Conservation (phyloP, 164 flowering plant genomes). For the Houttuynia cordata region DNA sequence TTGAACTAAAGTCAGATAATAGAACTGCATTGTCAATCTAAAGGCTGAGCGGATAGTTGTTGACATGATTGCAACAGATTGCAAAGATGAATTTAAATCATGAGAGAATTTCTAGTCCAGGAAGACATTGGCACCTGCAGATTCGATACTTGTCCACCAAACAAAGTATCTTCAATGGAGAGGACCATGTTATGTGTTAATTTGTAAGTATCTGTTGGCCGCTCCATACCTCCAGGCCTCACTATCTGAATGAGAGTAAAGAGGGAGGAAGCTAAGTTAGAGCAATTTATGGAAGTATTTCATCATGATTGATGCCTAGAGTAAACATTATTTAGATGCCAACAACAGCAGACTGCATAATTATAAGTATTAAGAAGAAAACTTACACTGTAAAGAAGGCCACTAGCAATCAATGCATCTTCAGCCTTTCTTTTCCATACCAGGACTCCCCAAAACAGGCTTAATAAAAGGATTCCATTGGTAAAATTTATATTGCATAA, state of each 20-base stretch:
- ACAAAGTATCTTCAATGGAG: constrained; percentile 66
- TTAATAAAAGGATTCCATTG: constrained; percentile 11
- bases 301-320: not conserved
- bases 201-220: constrained; percentile 93
- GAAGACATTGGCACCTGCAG: constrained; percentile 53
- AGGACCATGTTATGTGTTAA: constrained; percentile 81
- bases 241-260: constrained; percentile 56
- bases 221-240: constrained; percentile 99
- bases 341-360: not conserved
- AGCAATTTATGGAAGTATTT: not conserved
- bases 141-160: constrained; percentile 96
- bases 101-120: too few relatives aligned
- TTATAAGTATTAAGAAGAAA: not conserved
- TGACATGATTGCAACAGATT: not conserved
- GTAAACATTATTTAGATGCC: too few relatives aligned
- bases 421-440: constrained; percentile 95
- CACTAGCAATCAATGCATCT: constrained; percentile 85
- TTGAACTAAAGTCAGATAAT: too few relatives aligned
- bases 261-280: constrained; percentile 6
- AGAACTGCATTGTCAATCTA: too few relatives aligned
- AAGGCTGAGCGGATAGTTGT: too few relatives aligned
- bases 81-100: not conserved
- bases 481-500: not conserved
- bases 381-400: constrained; percentile 89
- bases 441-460: constrained; percentile 98